These are phyloP conservation scores for Pseudogymnoascus sp. DNA, from an alignment of 2,329 filamentous ascomycete species.

Conservation along the genomic window DNA sequence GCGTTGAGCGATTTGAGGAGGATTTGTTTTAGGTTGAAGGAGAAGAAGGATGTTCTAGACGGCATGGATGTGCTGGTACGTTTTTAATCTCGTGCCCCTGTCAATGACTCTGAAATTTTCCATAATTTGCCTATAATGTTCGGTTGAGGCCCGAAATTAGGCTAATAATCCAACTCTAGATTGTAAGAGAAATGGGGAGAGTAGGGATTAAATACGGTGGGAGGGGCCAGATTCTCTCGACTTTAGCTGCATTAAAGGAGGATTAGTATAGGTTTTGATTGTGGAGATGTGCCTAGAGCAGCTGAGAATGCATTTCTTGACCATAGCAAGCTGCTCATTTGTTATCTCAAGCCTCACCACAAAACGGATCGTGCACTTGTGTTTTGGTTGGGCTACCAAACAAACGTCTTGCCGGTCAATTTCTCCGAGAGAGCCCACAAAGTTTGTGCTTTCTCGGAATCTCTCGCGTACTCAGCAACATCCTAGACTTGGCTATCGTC, in stretches of 20 bases:
- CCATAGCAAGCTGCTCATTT: no score
- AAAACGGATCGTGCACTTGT: no score
- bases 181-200: neutral
- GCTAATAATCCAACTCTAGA: neutral
- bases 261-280: neutral
- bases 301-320: no score
- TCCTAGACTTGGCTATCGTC: constrained; percentile 10
- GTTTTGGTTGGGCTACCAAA: neutral
- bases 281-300: no score
- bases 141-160: neutral
- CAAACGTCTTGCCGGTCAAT: constrained; percentile 12
- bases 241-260: neutral
- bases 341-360: no score
- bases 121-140: neutral
- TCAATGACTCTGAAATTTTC: neutral
- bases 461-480: neutral
- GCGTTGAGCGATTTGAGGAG: neutral
- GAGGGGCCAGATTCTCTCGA: neutral
- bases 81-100: neutral
- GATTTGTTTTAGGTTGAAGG: neutral
- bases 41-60: neutral
- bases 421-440: constrained; percentile 12
- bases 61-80: neutral
- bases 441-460: neutral
- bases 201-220: neutral